Percentiles rank a stretch among this genome's conserved stretches.
Conservation (phyloP, 345 rosid genomes). For the Lepidium aucheri region DNA sequence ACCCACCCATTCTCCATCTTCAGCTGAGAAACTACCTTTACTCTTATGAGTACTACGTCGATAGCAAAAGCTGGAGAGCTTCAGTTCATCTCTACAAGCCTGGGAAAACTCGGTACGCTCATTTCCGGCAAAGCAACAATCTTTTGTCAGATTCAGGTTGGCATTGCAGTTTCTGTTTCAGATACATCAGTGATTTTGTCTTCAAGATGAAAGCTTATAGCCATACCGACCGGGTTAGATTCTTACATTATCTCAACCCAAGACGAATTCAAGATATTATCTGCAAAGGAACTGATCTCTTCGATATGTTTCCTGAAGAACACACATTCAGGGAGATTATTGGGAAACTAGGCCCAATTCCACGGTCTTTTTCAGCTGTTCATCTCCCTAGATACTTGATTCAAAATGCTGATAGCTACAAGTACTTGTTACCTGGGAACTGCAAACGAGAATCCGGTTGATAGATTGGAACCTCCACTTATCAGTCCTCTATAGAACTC, state of each 20-base stretch:
- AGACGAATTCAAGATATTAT: slow-evolving; percentile 72
- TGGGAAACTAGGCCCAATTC: slow-evolving; percentile 82
- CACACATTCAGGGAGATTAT: slow-evolving; percentile 82
- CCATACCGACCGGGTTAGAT: slow-evolving; percentile 79
- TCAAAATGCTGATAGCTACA: slow-evolving; percentile 56
- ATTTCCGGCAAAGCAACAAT: slow-evolving; percentile 61
- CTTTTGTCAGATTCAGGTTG: slow-evolving; percentile 76
- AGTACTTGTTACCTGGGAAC: slow-evolving; percentile 72
- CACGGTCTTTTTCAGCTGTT: slow-evolving; percentile 62
- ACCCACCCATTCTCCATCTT: slow-evolving; percentile 72
- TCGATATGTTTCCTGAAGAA: slow-evolving; percentile 91
- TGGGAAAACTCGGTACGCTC: slow-evolving; percentile 71
- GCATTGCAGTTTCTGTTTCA: slow-evolving; percentile 97
- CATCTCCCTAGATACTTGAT: slow-evolving; percentile 70
- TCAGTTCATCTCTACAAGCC: slow-evolving; percentile 59
- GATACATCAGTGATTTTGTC: slow-evolving; percentile 54
- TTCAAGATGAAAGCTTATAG: slow-evolving; percentile 98
- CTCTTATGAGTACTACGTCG: slow-evolving; percentile 63
- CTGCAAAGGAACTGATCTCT: slow-evolving; percentile 69
- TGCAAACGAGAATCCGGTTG: slow-evolving; percentile 64
- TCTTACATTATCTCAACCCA: slow-evolving; percentile 67
- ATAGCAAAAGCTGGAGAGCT: slow-evolving; percentile 91
- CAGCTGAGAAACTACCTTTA: slow-evolving; percentile 76
- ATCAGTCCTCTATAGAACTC: background rate
- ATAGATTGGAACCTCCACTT: background rate